These are phyloP conservation scores for Candida labiduridarum DNA, from an alignment of 1,139 yeast genomes.

Conservation along the genomic window DNA sequence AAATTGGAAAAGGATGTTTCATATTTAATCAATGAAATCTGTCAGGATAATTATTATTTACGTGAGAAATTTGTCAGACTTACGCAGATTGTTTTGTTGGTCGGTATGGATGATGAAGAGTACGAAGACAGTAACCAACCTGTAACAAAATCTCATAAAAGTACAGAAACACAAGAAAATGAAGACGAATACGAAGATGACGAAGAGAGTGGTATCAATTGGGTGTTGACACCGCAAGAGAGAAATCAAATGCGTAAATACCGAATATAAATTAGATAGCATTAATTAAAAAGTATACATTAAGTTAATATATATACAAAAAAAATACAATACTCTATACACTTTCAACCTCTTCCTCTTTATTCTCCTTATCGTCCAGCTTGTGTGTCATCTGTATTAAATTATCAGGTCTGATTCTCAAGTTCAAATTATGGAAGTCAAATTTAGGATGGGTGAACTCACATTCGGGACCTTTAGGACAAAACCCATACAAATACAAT, in stretches of 20 bases:
- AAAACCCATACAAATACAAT: constrained; percentile 86
- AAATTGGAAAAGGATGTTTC: constrained; percentile 84
- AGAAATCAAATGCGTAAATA: constrained; percentile 57
- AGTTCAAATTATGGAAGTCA: constrained; percentile 43
- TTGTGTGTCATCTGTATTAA: constrained; percentile 10
- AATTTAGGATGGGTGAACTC: constrained; percentile 62
- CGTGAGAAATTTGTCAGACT: constrained; percentile 79
- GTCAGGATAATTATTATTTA: constrained; percentile 64
- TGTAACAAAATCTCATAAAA: constrained; percentile 7
- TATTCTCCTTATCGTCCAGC: constrained; percentile 5
- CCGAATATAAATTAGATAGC: constrained; percentile 27
- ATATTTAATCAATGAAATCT: constrained; percentile 65
- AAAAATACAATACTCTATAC: constrained; percentile 2
- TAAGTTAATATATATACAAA: neutral
- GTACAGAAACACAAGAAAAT: constrained; percentile 8
- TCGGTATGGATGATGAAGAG: constrained; percentile 86
- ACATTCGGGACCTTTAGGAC: constrained; percentile 75
- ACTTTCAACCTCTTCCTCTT: constrained; percentile 10
- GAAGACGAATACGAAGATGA: constrained; percentile 42
- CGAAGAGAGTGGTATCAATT: constrained; percentile 54
- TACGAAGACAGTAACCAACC: constrained; percentile 41
- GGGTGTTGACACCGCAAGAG: constrained; percentile 83
- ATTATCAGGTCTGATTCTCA: constrained; percentile 54
- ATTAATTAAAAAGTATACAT: constrained; percentile 1
- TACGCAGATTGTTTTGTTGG: constrained; percentile 78